Evolutionary conservation across 768 basidiomycete genomes (phyloP).

Genomic region (Mycena maculata): DNA sequence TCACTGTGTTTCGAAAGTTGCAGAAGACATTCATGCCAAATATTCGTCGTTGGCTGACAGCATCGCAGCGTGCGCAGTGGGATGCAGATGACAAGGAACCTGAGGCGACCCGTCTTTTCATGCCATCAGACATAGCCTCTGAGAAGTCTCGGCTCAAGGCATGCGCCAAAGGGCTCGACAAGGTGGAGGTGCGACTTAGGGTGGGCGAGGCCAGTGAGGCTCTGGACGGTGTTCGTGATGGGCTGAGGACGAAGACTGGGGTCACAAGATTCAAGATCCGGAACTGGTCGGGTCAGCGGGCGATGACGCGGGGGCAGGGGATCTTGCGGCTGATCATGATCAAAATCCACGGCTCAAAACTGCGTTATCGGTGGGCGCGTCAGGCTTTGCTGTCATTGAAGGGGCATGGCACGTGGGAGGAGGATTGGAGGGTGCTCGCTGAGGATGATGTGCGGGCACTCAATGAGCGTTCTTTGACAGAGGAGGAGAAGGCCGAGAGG

Average conservation of each 20-base stretch:
- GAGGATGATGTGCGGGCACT: not conserved
- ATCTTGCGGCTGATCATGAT: not conserved
- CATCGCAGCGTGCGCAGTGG: not conserved
- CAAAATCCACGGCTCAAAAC: not conserved
- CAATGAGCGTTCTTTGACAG: not conserved
- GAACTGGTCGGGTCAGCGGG: constrained; percentile 3
- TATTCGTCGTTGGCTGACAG: not conserved
- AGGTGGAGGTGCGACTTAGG: not conserved
- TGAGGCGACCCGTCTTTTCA: not conserved
- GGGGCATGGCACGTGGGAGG: constrained; percentile 1
- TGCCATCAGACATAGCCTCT: not conserved
- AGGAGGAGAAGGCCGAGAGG: not conserved
- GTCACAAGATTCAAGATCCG: not conserved
- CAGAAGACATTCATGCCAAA: constrained; percentile 1
- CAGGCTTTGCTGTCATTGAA: not conserved
- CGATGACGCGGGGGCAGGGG: not conserved
- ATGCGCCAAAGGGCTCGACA: not conserved
- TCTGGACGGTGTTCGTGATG: not conserved
- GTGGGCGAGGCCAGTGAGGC: not conserved
- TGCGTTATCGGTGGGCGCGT: not conserved
- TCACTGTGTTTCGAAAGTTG: not conserved
- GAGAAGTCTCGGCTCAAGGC: not conserved
- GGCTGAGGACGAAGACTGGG: not conserved
- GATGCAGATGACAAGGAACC: not conserved
- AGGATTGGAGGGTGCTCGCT: not conserved